These are phyloP conservation scores for Colletotrichum horii DNA, from an alignment of 2,329 filamentous ascomycete species.

Conservation along the genomic window DNA sequence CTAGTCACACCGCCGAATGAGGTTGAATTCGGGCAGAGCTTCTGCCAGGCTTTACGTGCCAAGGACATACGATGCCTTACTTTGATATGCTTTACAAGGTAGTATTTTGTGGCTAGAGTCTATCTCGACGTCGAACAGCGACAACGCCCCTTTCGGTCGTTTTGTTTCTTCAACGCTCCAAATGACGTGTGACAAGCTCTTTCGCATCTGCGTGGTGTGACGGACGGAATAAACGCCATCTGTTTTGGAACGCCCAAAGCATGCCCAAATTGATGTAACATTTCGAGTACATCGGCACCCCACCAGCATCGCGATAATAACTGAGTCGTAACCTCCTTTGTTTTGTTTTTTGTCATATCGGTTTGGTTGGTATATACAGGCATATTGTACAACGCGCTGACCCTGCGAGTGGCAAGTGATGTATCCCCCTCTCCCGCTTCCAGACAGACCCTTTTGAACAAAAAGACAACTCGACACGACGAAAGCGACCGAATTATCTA, in stretches of 20 bases:
- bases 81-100: neutral
- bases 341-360: slow-evolving; percentile 1
- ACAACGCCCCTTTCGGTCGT: neutral
- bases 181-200: neutral
- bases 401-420: slow-evolving; percentile 3
- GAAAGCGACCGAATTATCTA: slow-evolving; percentile 9
- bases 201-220: neutral
- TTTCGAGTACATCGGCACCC: neutral
- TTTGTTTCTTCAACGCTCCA: neutral
- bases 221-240: neutral
- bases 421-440: slow-evolving; percentile 9
- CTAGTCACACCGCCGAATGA: neutral
- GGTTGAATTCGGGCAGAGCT: neutral
- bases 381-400: slow-evolving; percentile 17
- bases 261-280: neutral
- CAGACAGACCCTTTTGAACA: neutral
- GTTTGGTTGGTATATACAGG: slow-evolving; percentile 19
- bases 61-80: neutral
- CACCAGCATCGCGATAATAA: neutral
- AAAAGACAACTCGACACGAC: neutral
- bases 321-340: neutral
- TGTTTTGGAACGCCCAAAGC: neutral
- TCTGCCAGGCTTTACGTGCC: neutral
- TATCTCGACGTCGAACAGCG: neutral
- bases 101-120: neutral